Evolutionary conservation across 495 filamentous ascomycete species (phyloP), one percentile per base, ranked within the genome.

Genomic region (Collariella sp.): DNA sequence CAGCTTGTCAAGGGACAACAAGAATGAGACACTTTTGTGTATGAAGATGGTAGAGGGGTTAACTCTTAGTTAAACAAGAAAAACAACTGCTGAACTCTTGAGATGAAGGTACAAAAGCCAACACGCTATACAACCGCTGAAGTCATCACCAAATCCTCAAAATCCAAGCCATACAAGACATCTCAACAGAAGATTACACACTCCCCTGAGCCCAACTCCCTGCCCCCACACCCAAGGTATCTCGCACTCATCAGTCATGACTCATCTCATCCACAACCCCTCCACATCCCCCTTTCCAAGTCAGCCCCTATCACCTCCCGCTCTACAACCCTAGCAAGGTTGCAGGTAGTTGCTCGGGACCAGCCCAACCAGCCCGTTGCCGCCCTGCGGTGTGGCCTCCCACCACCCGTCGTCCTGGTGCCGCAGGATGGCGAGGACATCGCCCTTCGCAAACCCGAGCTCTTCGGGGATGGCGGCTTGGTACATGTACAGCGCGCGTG

Each of bases 351-450:
- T 99, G 70, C 91, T 96, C 20, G 94, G 94, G 48, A 97, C 94
- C 63, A 99, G 74, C 22, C 94, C 94, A 11, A 86, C 73, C 60
- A 83, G 77, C 23, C 83, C 83, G 60, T 81, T 82, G 18, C 73
- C 72, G 0, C 87, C 87, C 46, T 89, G 87, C 49, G 95, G 80
- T 71, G 96, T 91, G 13, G 94, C 93, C 75, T 97, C 93, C 94
- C 94, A 99, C 94, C 94, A 99, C 11, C 94, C 94, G 64, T 99
- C 94, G 70, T 99, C 94, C 67, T 99, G 94, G 54, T 91, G 81
- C 57, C 89, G 78, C 33, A 95, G 71, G n/a, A 99, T 82, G 1
- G 91, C 88, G 7, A 99, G 73, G 46, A 88, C 76, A 65, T 99
- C 94, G 45, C 94, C 94, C 71, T 97, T 97, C 11, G 80, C 78